Evolutionary conservation across 495 filamentous ascomycete genomes (phyloP), one percentile per base, ranked within the genome.

Genomic region (Pyrenula aspistea): DNA sequence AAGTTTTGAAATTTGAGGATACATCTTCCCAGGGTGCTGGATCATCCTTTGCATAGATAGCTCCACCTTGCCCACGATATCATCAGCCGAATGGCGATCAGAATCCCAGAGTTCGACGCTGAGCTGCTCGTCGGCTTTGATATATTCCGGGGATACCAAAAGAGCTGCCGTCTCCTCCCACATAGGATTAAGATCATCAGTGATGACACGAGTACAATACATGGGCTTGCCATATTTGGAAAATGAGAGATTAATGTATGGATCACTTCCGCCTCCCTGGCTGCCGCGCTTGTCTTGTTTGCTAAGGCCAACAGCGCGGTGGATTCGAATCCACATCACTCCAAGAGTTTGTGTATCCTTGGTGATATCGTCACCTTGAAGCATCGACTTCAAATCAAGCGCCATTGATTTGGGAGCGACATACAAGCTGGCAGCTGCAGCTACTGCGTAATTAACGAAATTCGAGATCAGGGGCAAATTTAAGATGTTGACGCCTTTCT

Each of bases 321-420:
- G 87, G 54, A 96, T 96, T 10, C 87, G 82, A 67, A 96, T 81
- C 82, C 91, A 96, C 63, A 96, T 78, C 20, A 95, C 77, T 47
- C 92, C 92, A 25, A 97, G 67, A 1, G 92, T 88, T 31, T 84
- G 73, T 3, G 85, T 86, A 36, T 96, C 92, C 67, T 96, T 96
- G 61, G 87, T 79, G 61, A 97, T 87, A 64, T 87, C 83, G 59
- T 97, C 92, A 42, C 91, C 92, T 63, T 87, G 83, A 1, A 96
- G 77, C 73, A 96, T 85, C 71, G 91, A 91, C 58, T 86, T 83
- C 56, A 97, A 78, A 63, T 97, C 91, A 57, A 97, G 79, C 1
- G 87, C 88, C 86, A 96, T 86, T 0, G 87, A 91, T 69, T 95
- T 97, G n/a, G 92, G 92, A 15, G 92, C 92, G 49, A 95, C 91